phyloP scores from a whole-genome alignment of 768 basidiomycete species.

The Lactarius tabidus region DNA sequence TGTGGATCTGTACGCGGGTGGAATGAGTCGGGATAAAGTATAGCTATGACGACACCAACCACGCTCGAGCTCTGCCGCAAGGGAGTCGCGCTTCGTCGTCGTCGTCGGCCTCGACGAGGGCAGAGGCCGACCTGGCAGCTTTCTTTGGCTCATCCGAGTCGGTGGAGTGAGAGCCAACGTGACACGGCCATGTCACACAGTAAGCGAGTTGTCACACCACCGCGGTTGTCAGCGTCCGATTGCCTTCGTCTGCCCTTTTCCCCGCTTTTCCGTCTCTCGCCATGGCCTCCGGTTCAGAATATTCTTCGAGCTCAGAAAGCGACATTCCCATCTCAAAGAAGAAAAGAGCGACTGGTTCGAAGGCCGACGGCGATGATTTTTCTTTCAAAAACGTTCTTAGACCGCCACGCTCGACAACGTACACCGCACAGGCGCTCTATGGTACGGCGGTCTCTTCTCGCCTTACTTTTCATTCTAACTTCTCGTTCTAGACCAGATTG shows the following conservation, averaged over 20 bases:
- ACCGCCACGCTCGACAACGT: constrained; percentile 56
- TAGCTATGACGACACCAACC: constrained; percentile 36
- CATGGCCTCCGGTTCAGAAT: constrained; percentile 18
- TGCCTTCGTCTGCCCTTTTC: not conserved
- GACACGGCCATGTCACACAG: not conserved
- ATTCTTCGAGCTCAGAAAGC: constrained; percentile 20
- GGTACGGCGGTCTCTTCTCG: constrained; percentile 35
- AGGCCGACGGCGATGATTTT: constrained; percentile 27
- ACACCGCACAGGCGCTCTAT: constrained; percentile 57
- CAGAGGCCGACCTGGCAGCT: not conserved
- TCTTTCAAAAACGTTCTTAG: constrained; percentile 45
- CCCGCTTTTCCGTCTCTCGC: not conserved
- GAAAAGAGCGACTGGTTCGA: constrained; percentile 16
- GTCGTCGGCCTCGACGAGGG: constrained; percentile 16
- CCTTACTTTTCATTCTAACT: not conserved
- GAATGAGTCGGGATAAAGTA: too few species aligned
- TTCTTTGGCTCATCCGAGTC: constrained; percentile 8
- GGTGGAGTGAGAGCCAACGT: not conserved
- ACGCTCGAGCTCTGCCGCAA: constrained; percentile 64
- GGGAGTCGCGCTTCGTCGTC: constrained; percentile 56
- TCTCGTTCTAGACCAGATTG: constrained; percentile 42
- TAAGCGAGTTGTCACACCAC: not conserved
- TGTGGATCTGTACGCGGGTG: constrained; percentile 50
- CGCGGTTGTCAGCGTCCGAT: not conserved
- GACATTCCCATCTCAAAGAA: constrained; percentile 15